These are phyloP conservation scores for Ceratobasidium papillatum DNA, from an alignment of 1,284 basidiomycete species.

Conservation along the genomic window DNA sequence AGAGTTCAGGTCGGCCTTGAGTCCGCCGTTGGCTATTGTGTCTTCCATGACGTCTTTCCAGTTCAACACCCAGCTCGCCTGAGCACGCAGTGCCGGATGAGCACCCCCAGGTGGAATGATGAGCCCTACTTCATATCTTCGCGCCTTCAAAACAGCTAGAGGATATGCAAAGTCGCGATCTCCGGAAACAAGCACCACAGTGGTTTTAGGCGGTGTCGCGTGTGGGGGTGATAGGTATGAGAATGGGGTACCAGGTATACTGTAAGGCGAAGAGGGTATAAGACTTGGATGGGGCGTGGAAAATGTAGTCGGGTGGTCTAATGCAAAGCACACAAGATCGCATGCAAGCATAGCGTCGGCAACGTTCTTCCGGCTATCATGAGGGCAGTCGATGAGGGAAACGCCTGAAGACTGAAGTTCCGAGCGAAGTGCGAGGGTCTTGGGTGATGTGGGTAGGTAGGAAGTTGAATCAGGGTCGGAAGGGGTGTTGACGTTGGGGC, in stretches of 20 bases:
- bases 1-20: not conserved
- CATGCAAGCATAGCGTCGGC: conserved; percentile 64
- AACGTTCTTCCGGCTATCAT: conserved; percentile 64
- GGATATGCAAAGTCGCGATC: conserved; percentile 45
- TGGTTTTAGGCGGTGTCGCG: conserved; percentile 41
- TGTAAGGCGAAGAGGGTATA: conserved; percentile 32
- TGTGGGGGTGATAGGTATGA: conserved; percentile 3
- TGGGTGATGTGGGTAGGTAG: conserved; percentile 48
- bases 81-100: conserved; percentile 29
- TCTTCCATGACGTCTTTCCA: conserved; percentile 31
- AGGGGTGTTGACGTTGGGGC: not conserved
- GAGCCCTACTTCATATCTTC: conserved; percentile 42
- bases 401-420: conserved; percentile 69
- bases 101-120: conserved; percentile 48
- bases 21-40: not conserved
- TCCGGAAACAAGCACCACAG: conserved; percentile 45
- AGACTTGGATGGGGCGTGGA: not conserved
- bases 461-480: conserved; percentile 48
- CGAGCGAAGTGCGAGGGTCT: conserved; percentile 56
- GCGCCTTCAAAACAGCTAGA: conserved; percentile 36
- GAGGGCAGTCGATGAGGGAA: conserved; percentile 65
- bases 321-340: conserved; percentile 67
- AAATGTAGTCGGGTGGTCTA: conserved; percentile 61
- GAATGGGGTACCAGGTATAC: conserved; percentile 35
- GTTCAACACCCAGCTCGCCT: conserved; percentile 35